Evolutionary conservation across 345 rosid genomes (phyloP).

Genomic region (Noccaea caerulescens): DNA sequence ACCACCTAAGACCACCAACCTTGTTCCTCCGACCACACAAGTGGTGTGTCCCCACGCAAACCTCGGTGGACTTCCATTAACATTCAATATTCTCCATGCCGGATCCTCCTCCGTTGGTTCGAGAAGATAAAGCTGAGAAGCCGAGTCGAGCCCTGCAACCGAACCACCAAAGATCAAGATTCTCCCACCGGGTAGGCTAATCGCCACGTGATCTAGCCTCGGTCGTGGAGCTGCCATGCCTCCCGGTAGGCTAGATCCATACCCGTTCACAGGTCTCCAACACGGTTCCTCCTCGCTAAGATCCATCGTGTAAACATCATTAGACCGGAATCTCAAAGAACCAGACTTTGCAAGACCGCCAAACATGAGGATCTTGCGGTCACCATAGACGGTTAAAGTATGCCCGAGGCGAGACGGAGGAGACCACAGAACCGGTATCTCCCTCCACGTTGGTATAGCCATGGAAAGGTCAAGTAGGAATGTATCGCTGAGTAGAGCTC

Average conservation of each 20-base stretch:
- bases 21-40: slow-evolving; percentile 92
- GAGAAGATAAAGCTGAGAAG: slow-evolving; percentile 82
- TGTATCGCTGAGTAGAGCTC: slow-evolving; percentile 86
- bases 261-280: slow-evolving; percentile 80
- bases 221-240: slow-evolving; percentile 84
- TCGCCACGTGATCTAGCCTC: slow-evolving; percentile 90
- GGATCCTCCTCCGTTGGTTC: slow-evolving; percentile 90
- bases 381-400: slow-evolving; percentile 84
- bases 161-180: slow-evolving; percentile 90
- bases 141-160: slow-evolving; percentile 88
- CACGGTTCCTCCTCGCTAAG: slow-evolving; percentile 85
- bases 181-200: slow-evolving; percentile 84
- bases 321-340: slow-evolving; percentile 83
- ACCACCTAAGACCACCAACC: slow-evolving; percentile 85
- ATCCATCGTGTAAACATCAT: slow-evolving; percentile 94
- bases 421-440: slow-evolving; percentile 86
- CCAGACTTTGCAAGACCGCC: slow-evolving; percentile 93
- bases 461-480: slow-evolving; percentile 88
- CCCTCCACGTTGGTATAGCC: slow-evolving; percentile 92
- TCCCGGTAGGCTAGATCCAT: slow-evolving; percentile 68
- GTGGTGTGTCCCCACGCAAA: slow-evolving; percentile 98
- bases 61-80: slow-evolving; percentile 78
- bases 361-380: slow-evolving; percentile 85
- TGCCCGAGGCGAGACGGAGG: slow-evolving; percentile 95
- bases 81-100: slow-evolving; percentile 84